phyloP scores from a whole-genome alignment of 306 rosid species.

The Sesbania bispinosa region DNA sequence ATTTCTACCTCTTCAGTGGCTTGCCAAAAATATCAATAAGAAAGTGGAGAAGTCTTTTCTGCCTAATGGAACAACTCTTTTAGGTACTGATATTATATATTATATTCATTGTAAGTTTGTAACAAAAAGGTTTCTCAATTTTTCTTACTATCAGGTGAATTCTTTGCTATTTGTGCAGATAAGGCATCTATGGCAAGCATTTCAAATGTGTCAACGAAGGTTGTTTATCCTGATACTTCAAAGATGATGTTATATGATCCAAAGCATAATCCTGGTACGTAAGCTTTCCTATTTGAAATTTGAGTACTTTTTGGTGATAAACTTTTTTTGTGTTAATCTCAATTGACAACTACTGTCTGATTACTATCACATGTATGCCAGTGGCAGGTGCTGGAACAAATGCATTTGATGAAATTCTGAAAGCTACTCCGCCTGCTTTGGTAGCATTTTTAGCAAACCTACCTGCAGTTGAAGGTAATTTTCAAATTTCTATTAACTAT shows the following conservation, averaged over 20 bases:
- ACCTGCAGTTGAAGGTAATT: conserved; percentile 87
- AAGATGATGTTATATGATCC: conserved; percentile 89
- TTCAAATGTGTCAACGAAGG: conserved; percentile 48
- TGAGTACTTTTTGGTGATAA: background rate
- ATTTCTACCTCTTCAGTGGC: conserved; percentile 64
- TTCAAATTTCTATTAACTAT: background rate
- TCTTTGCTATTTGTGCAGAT: conserved; percentile 43
- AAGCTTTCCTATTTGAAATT: no score
- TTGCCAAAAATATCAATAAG: conserved; percentile 58
- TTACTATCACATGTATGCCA: conserved; percentile 12
- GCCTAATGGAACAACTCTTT: conserved; percentile 45
- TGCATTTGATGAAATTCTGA: conserved; percentile 80
- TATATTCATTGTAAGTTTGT: conserved; percentile 23
- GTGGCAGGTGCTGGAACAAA: conserved; percentile 52
- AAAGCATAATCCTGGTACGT: conserved; percentile 66
- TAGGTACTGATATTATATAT: conserved; percentile 45
- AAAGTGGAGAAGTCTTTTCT: conserved; percentile 48
- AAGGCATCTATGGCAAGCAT: conserved; percentile 40
- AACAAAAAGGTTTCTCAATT: conserved; percentile 11
- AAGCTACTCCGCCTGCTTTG: conserved; percentile 84
- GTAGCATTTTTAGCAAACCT: conserved; percentile 77
- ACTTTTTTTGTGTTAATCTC: background rate
- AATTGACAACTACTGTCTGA: background rate
- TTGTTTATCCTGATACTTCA: conserved; percentile 78
- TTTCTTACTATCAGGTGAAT: conserved; percentile 16